Percentiles rank a stretch among this genome's conserved stretches.
Evolutionary conservation across 345 rosid genomes (phyloP).

Genomic region (Passiflora organensis): DNA sequence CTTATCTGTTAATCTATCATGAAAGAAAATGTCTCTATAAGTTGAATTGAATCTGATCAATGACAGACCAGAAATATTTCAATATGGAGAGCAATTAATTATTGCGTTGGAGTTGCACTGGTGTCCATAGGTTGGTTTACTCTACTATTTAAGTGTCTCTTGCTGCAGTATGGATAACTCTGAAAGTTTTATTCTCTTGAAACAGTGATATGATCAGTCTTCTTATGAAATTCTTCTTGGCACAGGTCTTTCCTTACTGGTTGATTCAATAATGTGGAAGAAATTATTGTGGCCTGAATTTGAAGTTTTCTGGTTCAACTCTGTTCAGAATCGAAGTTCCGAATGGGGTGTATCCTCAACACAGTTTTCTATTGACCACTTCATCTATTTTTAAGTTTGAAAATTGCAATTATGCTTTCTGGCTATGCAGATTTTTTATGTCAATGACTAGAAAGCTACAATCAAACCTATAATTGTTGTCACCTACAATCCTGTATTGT

Average conservation of each 20-base stretch:
- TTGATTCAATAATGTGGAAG: conserved; percentile 96
- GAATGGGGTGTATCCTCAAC: conserved; percentile 98
- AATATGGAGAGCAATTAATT: conserved; percentile 52
- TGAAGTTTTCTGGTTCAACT: conserved; percentile 96
- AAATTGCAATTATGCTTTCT: no score
- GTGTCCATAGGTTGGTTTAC: conserved; percentile 58
- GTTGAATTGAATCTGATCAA: conserved; percentile 1
- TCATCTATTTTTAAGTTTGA: background rate
- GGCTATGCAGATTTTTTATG: no score
- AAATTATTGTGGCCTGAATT: conserved; percentile 84
- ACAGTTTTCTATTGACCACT: background rate
- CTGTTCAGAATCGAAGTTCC: conserved; percentile 87
- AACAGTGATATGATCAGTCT: conserved; percentile 9
- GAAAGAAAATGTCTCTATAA: background rate
- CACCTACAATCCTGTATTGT: no score
- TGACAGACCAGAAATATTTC: conserved; percentile 74
- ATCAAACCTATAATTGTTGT: no score
- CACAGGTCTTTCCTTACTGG: conserved; percentile 67
- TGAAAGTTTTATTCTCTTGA: background rate
- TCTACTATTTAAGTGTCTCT: conserved; percentile 4
- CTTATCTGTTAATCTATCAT: background rate
- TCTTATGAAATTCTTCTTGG: conserved; percentile 24
- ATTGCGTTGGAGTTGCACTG: conserved; percentile 48
- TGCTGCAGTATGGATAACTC: background rate
- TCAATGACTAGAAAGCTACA: no score